Evolutionary conservation across 2,329 filamentous ascomycete genomes (phyloP), one percentile per base, ranked within the genome.

Genomic region (Didymella segeticola): DNA sequence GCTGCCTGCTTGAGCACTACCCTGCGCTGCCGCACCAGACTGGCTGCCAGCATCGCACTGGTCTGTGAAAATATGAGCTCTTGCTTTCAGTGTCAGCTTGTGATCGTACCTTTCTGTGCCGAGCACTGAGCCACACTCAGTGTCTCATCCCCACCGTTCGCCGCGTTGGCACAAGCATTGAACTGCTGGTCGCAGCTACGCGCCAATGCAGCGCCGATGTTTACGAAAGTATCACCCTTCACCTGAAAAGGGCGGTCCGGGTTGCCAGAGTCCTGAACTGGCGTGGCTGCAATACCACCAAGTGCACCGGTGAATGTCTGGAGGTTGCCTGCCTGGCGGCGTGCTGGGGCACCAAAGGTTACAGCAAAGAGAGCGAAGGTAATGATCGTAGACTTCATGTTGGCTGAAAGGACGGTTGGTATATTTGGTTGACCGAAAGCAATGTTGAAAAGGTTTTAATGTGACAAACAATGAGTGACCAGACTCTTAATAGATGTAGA

Each of bases 111-210:
- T 63, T 85, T 77, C 73, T 89, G 86, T 4, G 74, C 64, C 57
- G 81, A 77, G 75, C 86, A 89, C 50, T 86, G 80, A n/a, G 66
- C 58, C 23, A 82, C 71, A 3, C 72, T 75, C 53, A 77, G 68
- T 33, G 77, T 77, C 3, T 67, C 60, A 19, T 64, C 46, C 43
- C 84, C 82, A 11, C 74, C 63, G 70, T 87, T 88, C 51, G 82
- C 82, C 23, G 80, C 80, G 58, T 85, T 75, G 11, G 82, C 77
- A 64, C 86, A 89, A 3, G 70, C 73, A 63, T 87, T 88, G 75
- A 85, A 82, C 75, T 88, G 84, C 53, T 86, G 81, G 56, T 85
- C 80, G 67, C 86, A 89, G 29, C 84, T 81, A 39, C 86, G 79
- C 72, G 86, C 81, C 33, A 82, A 73, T 17, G 86, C 86, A 9